Base-by-base conservation (phyloP, 1,139 yeast genomes). In the Kodamaea sp. region DNA sequence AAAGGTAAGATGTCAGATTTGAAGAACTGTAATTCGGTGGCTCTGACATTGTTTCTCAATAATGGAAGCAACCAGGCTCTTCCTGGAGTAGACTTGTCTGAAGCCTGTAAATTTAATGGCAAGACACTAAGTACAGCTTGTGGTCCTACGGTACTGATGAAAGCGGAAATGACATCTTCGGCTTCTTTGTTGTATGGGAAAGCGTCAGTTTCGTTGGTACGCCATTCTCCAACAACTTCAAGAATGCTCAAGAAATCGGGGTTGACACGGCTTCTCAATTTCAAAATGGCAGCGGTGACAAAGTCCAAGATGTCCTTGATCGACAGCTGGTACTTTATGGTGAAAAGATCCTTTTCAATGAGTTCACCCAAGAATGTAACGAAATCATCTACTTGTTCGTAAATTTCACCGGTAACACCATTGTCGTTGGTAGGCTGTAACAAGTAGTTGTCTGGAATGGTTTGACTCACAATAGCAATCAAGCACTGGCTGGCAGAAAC, bases 41-140 rank as follows among this genome's bases (percentile, higher is more conserved):
- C 76, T 48, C 81, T 76, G 19, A 88, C 85, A 51, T 86, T 80
- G 50, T 90, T 97, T 62, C 97, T 83, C 42, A 92, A 74, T 23
- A 94, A 59, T n/a, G 98, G 98, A 43, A 92, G 73, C 49, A 92
- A 56, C 97, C 97, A 92, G 31, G 97, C 97, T 59, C 97, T 78
- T 31, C 96, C 96, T 15, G 84, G 76, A 5, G 22, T 22, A 22
- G 15, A 16, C 29, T 67, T 62, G 26, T 61, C 61, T 13, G 40
- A 10, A 8, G 51, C 41, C 28, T 57, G 51, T 50, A 92, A 70
- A 53, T 90, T 88, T 54, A 92, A 70, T 7, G 98, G 98, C 28
- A 92, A 70, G 7, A 76, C 67, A 32, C 77, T 63, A 41, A 92
- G 66, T 3, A 92, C 92, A 6, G 72, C 78, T 50, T 84, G 94